phyloP scores from a whole-genome alignment of 352 stramenopile species.

The Phytophthora fragariae region DNA sequence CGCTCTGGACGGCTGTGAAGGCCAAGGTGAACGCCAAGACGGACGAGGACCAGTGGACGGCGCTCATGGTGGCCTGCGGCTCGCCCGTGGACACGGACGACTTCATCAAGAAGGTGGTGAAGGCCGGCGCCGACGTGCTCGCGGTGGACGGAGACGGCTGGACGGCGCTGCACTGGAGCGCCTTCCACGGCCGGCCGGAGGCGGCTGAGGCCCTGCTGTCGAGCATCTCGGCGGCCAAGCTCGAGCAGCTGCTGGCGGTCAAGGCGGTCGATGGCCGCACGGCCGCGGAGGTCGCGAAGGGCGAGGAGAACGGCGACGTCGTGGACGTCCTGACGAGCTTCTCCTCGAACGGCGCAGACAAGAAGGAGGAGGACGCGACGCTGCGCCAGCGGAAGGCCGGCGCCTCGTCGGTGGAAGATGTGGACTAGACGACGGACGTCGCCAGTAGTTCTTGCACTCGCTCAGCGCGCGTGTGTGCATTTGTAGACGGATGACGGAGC shows the following conservation, averaged over 20 bases:
- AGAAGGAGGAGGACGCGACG: conserved; percentile 43
- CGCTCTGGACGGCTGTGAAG: conserved; percentile 69
- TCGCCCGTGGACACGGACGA: conserved; percentile 83
- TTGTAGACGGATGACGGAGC: conserved; percentile 34
- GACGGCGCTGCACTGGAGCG: conserved; percentile 86
- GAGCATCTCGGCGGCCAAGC: conserved; percentile 43
- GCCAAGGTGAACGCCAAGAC: conserved; percentile 71
- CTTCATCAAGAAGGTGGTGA: conserved; percentile 76
- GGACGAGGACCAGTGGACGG: conserved; percentile 80
- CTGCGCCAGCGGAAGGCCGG: conserved; percentile 67
- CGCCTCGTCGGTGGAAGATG: conserved; percentile 71
- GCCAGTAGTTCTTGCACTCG: conserved; percentile 21
- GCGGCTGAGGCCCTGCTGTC: conserved; percentile 69
- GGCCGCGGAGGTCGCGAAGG: conserved; percentile 69
- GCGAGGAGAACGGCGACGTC: conserved; percentile 76
- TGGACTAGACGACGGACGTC: conserved; percentile 58
- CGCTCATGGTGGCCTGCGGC: conserved; percentile 84
- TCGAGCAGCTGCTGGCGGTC: conserved; percentile 52
- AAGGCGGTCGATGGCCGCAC: conserved; percentile 73
- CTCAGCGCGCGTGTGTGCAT: conserved; percentile 20
- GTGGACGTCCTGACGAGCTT: conserved; percentile 67
- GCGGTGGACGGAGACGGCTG: conserved; percentile 80
- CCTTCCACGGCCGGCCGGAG: conserved; percentile 81
- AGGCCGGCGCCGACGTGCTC: conserved; percentile 63
- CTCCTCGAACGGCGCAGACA: conserved; percentile 18